Evolutionary conservation across 768 basidiomycete genomes (phyloP).

Genomic region (Strobilomyces echinocephalus): DNA sequence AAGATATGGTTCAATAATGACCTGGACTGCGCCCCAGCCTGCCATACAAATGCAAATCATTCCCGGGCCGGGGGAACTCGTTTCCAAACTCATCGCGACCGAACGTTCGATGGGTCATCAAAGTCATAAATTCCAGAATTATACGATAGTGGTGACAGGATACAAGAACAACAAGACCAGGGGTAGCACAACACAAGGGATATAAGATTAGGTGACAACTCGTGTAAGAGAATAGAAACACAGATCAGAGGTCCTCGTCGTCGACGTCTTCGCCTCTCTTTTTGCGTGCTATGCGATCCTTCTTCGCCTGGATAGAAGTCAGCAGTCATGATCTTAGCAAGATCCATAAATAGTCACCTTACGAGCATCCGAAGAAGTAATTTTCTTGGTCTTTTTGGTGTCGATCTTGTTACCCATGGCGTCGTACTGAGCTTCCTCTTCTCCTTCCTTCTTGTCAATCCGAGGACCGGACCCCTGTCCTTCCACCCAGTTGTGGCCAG

Average conservation of each 20-base stretch:
- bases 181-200: constrained; percentile 12
- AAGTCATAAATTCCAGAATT: constrained; percentile 10
- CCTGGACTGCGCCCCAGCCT: constrained; percentile 6
- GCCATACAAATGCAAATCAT: too few species aligned
- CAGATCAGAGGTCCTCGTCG: constrained; percentile 49
- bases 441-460: constrained; percentile 91
- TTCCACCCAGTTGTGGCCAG: constrained; percentile 99
- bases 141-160: constrained; percentile 17
- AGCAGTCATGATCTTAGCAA: constrained; percentile 5
- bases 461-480: constrained; percentile 93
- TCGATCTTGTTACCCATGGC: constrained; percentile 99
- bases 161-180: constrained; percentile 19
- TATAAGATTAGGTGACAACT: constrained; percentile 10
- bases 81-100: too few species aligned
- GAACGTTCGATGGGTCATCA: neutral
- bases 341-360: constrained; percentile 47
- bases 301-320: constrained; percentile 57
- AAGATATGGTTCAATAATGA: neutral
- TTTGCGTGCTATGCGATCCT: constrained; percentile 88
- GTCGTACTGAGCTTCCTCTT: constrained; percentile 89
- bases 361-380: constrained; percentile 75
- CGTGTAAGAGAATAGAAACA: constrained; percentile 7
- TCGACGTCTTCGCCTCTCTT: constrained; percentile 81
- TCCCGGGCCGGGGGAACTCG: too few species aligned
- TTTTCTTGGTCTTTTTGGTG: constrained; percentile 79